phyloP scores from a whole-genome alignment of 257 asterid species.

The Verbascum thapsus region DNA sequence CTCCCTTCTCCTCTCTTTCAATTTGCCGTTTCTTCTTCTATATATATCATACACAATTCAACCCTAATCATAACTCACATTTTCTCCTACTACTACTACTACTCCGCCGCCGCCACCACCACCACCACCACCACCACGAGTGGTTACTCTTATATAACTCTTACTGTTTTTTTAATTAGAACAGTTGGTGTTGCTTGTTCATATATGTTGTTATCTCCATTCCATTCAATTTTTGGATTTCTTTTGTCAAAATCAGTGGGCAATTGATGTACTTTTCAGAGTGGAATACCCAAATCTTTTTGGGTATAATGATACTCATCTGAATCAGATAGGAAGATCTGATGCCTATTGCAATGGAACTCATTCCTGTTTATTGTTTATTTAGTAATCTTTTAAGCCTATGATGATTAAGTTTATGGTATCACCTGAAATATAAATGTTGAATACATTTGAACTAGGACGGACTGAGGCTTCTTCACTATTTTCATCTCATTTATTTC shows the following conservation, averaged over 20 bases:
- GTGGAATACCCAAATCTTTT: conserved; percentile 43
- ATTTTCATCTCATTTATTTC: background rate
- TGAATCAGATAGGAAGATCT: conserved; percentile 96
- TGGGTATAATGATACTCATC: conserved; percentile 59
- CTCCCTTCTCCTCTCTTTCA: background rate
- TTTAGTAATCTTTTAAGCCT: conserved; percentile 28
- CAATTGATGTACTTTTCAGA: conserved; percentile 59
- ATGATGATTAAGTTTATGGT: conserved; percentile 37
- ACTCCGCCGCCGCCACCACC: no score
- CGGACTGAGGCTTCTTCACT: conserved; percentile 52
- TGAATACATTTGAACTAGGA: conserved; percentile 52
- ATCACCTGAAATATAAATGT: conserved; percentile 36
- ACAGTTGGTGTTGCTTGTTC: no score
- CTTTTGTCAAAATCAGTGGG: conserved; percentile 16
- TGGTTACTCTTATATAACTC: no score
- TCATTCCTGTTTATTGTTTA: background rate
- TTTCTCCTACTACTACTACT: no score
- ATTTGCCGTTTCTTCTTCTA: conserved; percentile 7
- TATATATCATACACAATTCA: conserved; percentile 16
- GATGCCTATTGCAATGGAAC: conserved; percentile 44
- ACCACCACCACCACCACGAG: no score
- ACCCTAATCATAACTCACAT: no score
- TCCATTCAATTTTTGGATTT: background rate
- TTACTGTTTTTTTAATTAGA: no score
- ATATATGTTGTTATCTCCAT: background rate